Percentiles rank a stretch among this genome's conserved stretches.
Conservation (phyloP, 176 grass and related monocot genomes). For the Luzula sylvatica region DNA sequence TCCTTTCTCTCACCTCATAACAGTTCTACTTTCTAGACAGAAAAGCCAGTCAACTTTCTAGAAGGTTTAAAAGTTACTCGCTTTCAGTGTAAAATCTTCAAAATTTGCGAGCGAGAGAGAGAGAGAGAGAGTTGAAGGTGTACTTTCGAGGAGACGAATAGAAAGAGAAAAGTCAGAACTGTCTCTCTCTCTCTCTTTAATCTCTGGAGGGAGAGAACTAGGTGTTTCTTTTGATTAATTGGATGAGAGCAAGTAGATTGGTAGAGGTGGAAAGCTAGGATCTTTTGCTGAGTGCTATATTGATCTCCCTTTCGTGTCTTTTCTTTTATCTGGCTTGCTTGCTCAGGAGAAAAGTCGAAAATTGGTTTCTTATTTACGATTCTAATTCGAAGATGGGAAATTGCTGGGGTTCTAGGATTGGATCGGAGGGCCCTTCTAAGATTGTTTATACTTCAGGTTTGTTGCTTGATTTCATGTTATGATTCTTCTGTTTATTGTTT, state of each 20-base stretch:
- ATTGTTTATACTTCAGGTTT: conserved; percentile 30
- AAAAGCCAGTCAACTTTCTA: conserved; percentile 1
- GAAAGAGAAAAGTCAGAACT: no score
- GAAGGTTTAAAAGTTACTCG: background rate
- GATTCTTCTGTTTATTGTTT: background rate
- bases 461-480: background rate
- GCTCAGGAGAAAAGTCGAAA: background rate
- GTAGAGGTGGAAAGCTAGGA: conserved; percentile 11
- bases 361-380: background rate
- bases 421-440: conserved; percentile 21
- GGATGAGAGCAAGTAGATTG: background rate
- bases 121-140: background rate
- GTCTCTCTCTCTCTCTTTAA: background rate
- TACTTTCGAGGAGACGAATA: no score
- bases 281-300: conserved; percentile 6
- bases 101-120: background rate
- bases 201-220: background rate
- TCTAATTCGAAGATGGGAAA: conserved; percentile 42
- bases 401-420: conserved; percentile 33
- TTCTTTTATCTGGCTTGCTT: conserved; percentile 6
- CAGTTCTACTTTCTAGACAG: conserved; percentile 1
- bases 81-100: conserved; percentile 6
- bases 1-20: background rate
- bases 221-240: background rate
- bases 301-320: conserved; percentile 4